Percentiles rank a stretch among this genome's conserved stretches.
phyloP scores from a whole-genome alignment of 2,329 filamentous ascomycete genomes.

The Paecilomyces formosus region DNA sequence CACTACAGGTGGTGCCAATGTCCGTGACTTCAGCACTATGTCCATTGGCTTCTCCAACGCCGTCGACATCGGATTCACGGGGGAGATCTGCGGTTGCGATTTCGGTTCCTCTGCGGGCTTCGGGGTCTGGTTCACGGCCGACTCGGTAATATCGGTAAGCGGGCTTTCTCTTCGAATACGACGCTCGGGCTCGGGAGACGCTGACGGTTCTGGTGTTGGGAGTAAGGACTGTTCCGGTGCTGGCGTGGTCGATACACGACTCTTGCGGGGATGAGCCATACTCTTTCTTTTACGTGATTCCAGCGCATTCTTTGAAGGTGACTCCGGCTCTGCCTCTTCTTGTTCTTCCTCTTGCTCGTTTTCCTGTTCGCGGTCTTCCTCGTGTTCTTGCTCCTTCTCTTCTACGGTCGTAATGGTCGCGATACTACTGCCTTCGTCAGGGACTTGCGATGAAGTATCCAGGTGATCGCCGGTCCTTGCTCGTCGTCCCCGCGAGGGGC shows the following conservation, averaged over 20 bases:
- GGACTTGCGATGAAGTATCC: conserved; percentile 50
- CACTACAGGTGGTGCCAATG: conserved; percentile 54
- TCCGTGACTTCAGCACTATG: conserved; percentile 80
- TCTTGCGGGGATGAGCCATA: conserved; percentile 34
- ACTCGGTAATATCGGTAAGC: conserved; percentile 65
- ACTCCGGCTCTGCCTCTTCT: conserved; percentile 40
- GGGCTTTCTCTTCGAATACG: conserved; percentile 32
- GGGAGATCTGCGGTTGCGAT: conserved; percentile 45
- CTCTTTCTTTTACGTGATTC: conserved; percentile 64
- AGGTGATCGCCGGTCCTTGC: conserved; percentile 43
- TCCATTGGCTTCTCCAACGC: conserved; percentile 86
- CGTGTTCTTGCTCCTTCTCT: neutral
- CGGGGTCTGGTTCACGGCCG: conserved; percentile 56
- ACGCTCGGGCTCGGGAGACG: conserved; percentile 50
- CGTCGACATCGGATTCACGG: conserved; percentile 68
- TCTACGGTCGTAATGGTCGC: conserved; percentile 17
- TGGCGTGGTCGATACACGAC: conserved; percentile 34
- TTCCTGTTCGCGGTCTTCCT: neutral
- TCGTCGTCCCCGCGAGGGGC: conserved; percentile 29
- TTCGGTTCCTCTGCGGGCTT: conserved; percentile 36
- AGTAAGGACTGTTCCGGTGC: conserved; percentile 33
- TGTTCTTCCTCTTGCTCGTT: neutral
- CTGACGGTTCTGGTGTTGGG: conserved; percentile 45
- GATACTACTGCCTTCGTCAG: conserved; percentile 16
- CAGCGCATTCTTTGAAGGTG: conserved; percentile 46